Evolutionary conservation across 2,329 filamentous ascomycete genomes (phyloP).

Genomic region (Aspergillus sp.): DNA sequence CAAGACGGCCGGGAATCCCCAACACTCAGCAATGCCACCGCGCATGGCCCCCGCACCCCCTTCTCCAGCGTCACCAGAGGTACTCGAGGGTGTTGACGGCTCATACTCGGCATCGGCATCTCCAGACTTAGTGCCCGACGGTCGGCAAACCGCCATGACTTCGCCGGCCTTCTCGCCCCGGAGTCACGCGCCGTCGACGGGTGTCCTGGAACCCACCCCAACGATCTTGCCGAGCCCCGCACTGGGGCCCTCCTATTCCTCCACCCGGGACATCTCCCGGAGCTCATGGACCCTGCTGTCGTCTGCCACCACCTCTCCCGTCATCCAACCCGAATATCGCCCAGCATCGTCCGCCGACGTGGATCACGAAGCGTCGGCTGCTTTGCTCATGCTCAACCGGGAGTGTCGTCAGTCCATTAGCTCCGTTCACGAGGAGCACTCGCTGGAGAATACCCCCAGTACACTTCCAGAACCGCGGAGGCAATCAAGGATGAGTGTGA

Average conservation of each 20-base stretch:
- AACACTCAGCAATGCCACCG: slow-evolving; percentile 14
- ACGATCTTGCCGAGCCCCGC: slow-evolving; percentile 37
- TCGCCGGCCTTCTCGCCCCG: slow-evolving; percentile 35
- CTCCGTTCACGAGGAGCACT: slow-evolving; percentile 25
- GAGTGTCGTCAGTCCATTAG: slow-evolving; percentile 60
- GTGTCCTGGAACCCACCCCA: slow-evolving; percentile 24
- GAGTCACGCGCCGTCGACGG: slow-evolving; percentile 23
- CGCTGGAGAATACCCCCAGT: slow-evolving; percentile 6
- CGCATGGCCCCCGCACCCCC: slow-evolving; percentile 25
- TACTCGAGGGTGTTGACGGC: slow-evolving; percentile 23
- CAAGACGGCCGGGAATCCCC: slow-evolving; percentile 51
- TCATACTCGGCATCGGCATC: slow-evolving; percentile 35
- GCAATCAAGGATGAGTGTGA: slow-evolving; percentile 54
- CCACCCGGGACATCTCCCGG: slow-evolving; percentile 18
- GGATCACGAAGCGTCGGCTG: slow-evolving; percentile 80
- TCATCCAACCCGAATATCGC: slow-evolving; percentile 26
- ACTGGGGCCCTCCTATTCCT: slow-evolving; percentile 26
- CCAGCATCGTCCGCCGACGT: slow-evolving; percentile 52
- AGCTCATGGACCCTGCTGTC: slow-evolving; percentile 21
- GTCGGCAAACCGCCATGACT: slow-evolving; percentile 19
- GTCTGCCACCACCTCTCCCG: slow-evolving; percentile 22
- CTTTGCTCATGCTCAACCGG: slow-evolving; percentile 80
- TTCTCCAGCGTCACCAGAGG: slow-evolving; percentile 36
- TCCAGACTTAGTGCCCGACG: slow-evolving; percentile 29
- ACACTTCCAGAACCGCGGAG: slow-evolving; percentile 22